phyloP scores from a whole-genome alignment of 768 basidiomycete species.

The Kwoniella bestiolae region DNA sequence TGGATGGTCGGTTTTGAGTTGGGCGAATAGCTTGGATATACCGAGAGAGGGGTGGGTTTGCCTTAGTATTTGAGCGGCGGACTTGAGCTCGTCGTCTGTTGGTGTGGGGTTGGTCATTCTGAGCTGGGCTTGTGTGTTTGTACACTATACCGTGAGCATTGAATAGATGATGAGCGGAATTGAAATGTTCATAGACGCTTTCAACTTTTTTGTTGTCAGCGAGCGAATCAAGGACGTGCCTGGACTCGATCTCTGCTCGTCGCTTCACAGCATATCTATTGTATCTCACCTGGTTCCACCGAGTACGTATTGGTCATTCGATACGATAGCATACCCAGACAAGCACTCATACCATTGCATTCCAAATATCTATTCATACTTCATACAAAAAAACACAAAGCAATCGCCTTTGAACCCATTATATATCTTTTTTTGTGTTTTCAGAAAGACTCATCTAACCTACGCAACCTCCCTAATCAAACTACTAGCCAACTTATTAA shows the following conservation, averaged over 20 bases:
- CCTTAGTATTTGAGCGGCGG: constrained; percentile 65
- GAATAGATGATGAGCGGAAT: background rate
- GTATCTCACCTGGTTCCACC: too few species aligned
- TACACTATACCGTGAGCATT: too few species aligned
- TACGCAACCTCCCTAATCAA: constrained; percentile 50
- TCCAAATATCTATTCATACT: background rate
- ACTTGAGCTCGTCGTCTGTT: constrained; percentile 67
- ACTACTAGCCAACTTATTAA: constrained; percentile 61
- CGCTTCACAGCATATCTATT: too few species aligned
- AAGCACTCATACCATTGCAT: background rate
- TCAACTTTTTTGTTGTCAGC: background rate
- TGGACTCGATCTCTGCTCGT: background rate
- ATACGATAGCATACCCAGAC: background rate
- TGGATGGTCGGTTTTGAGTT: constrained; percentile 66
- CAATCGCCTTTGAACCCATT: background rate
- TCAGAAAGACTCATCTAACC: background rate
- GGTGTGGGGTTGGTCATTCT: constrained; percentile 56
- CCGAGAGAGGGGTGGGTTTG: constrained; percentile 68
- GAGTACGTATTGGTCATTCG: background rate
- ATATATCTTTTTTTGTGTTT: background rate
- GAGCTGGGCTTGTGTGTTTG: background rate
- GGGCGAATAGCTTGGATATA: constrained; percentile 70
- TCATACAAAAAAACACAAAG: background rate
- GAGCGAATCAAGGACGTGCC: background rate
- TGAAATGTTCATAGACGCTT: background rate